Evolutionary conservation across 1,284 basidiomycete genomes (phyloP).

Genomic region (Thecaphora frezii): DNA sequence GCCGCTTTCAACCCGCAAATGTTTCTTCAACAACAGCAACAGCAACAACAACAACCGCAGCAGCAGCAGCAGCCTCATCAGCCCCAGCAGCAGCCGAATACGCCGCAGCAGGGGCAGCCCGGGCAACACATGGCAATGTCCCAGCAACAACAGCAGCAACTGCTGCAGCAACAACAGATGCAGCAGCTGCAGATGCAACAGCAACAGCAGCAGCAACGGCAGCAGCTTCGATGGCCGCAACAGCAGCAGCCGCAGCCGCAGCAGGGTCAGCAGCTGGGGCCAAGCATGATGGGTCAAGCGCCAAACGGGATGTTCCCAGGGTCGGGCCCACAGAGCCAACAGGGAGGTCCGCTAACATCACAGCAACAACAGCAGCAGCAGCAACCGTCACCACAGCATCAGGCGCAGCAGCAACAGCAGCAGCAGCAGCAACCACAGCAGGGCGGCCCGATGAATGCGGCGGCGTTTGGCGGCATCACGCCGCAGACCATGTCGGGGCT

Average conservation of each 20-base stretch:
- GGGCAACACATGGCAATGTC: no score
- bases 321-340: no score
- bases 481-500: no score
- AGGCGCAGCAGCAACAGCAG: no score
- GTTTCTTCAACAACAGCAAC: slow-evolving; percentile 32
- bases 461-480: no score
- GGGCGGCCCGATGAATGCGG: no score
- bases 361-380: no score
- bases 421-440: no score
- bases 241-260: slow-evolving; percentile 3
- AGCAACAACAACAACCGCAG: slow-evolving; percentile 19
- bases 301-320: no score
- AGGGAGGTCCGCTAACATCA: no score
- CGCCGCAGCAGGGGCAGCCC: slow-evolving; percentile 10
- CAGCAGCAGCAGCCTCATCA: slow-evolving; percentile 18
- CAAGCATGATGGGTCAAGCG: background rate
- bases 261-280: slow-evolving; percentile 3
- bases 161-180: slow-evolving; percentile 19
- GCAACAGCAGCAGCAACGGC: slow-evolving; percentile 9
- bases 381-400: no score
- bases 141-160: slow-evolving; percentile 9
- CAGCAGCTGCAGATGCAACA: slow-evolving; percentile 16
- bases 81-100: slow-evolving; percentile 15
- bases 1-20: slow-evolving; percentile 34
- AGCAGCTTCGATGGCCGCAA: background rate